Evolutionary conservation across 2,329 filamentous ascomycete species (phyloP).

Genomic region (Triangularia verruculosa): DNA sequence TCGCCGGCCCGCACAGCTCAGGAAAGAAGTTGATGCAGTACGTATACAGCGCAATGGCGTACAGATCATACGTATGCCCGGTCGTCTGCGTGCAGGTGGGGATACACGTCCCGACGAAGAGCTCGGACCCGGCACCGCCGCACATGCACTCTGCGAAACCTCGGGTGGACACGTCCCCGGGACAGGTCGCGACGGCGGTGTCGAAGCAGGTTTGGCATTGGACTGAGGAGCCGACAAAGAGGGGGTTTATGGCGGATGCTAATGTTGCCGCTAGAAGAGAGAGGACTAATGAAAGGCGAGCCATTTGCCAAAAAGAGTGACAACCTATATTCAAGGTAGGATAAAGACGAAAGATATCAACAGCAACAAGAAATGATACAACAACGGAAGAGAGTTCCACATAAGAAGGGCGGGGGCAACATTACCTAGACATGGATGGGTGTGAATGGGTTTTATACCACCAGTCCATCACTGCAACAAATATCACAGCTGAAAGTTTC

Average conservation of each 20-base stretch:
- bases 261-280: too few relatives aligned
- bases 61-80: neutral
- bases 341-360: too few relatives aligned
- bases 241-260: neutral
- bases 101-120: conserved; percentile 2
- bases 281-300: too few relatives aligned
- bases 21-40: conserved; percentile 8
- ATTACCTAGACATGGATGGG: too few relatives aligned
- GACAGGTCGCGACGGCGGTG: conserved; percentile 11
- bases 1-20: conserved; percentile 5
- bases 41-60: neutral
- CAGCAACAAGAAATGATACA: too few relatives aligned
- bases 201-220: conserved; percentile 8
- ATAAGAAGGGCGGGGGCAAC: too few relatives aligned
- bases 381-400: too few relatives aligned
- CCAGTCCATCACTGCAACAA: too few relatives aligned
- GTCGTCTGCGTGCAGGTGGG: neutral
- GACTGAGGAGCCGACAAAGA: conserved; percentile 7
- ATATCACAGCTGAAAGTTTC: too few relatives aligned
- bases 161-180: conserved; percentile 9
- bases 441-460: too few relatives aligned
- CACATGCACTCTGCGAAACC: conserved; percentile 11
- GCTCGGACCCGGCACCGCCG: neutral
- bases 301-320: too few relatives aligned
- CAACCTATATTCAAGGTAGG: too few relatives aligned